Conservation (phyloP, 768 basidiomycete genomes). For the Jaapia argillacea region DNA sequence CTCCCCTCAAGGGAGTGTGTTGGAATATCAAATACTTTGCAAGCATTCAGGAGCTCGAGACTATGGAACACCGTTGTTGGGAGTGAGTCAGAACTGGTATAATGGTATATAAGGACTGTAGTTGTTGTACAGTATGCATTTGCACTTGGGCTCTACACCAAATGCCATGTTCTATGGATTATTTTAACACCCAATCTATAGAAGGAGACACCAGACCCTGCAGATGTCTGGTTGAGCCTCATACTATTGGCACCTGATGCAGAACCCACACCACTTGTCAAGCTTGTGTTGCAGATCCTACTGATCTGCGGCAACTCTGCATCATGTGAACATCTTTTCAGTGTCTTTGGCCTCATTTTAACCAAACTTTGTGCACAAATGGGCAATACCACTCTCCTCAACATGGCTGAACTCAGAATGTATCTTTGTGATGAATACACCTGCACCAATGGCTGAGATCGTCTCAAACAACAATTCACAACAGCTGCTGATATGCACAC, state of each 20-base stretch:
- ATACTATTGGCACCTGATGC: background rate
- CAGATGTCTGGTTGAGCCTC: too few species aligned
- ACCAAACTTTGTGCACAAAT: constrained; percentile 17
- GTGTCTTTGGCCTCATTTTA: constrained; percentile 19
- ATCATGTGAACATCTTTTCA: constrained; percentile 21
- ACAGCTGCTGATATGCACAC: background rate
- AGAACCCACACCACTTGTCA: background rate
- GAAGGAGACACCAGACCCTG: too few species aligned
- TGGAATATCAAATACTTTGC: too few species aligned
- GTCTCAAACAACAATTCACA: constrained; percentile 2
- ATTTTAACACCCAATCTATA: too few species aligned
- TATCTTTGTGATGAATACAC: constrained; percentile 18
- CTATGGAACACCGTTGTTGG: too few species aligned
- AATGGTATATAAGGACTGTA: too few species aligned
- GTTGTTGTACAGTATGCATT: too few species aligned
- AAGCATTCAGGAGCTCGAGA: too few species aligned
- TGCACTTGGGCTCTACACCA: too few species aligned
- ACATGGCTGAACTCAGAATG: constrained; percentile 19
- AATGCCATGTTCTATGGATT: too few species aligned
- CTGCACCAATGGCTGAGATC: constrained; percentile 3
- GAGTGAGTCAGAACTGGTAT: too few species aligned
- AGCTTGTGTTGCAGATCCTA: constrained; percentile 12
- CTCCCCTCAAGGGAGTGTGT: too few species aligned
- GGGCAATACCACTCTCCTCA: constrained; percentile 10
- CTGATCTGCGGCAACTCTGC: constrained; percentile 21